Conservation (phyloP, 345 rosid genomes). For the Ceriops zippeliana region DNA sequence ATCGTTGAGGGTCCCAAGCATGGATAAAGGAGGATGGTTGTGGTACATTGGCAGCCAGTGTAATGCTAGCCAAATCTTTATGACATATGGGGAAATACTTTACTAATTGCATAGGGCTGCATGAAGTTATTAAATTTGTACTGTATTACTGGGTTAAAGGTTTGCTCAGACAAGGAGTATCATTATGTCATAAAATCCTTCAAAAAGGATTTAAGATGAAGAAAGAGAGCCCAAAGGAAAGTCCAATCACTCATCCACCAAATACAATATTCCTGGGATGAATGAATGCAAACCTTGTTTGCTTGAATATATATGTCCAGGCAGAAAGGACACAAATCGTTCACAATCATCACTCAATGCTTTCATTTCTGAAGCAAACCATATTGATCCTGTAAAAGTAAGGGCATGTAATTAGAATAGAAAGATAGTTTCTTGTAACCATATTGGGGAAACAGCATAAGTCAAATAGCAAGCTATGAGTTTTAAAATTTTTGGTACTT, state of each 20-base stretch:
- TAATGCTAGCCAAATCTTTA: too few species aligned
- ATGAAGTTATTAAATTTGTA: too few species aligned
- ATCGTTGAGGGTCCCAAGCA: too few species aligned
- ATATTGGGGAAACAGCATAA: background rate
- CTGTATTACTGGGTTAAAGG: too few species aligned
- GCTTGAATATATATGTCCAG: constrained; percentile 84
- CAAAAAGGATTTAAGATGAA: background rate
- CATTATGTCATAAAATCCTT: background rate
- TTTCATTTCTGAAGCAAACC: constrained; percentile 97
- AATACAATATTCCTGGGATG: background rate
- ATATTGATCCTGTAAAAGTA: constrained; percentile 55
- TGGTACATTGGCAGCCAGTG: too few species aligned
- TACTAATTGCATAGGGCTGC: too few species aligned
- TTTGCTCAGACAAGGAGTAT: background rate
- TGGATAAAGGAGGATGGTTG: too few species aligned
- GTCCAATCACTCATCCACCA: background rate
- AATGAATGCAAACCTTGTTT: constrained; percentile 57
- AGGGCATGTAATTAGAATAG: constrained; percentile 9
- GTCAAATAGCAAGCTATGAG: background rate
- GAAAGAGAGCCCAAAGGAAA: background rate
- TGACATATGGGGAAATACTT: too few species aligned
- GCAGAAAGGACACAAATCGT: constrained; percentile 62
- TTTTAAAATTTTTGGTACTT: too few species aligned
- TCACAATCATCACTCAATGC: constrained; percentile 87
- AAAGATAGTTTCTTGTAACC: constrained; percentile 3